These are phyloP conservation scores for Tieghemostelium lacteum DNA, from an alignment of 78 protist genomes.

Conservation along the genomic window DNA sequence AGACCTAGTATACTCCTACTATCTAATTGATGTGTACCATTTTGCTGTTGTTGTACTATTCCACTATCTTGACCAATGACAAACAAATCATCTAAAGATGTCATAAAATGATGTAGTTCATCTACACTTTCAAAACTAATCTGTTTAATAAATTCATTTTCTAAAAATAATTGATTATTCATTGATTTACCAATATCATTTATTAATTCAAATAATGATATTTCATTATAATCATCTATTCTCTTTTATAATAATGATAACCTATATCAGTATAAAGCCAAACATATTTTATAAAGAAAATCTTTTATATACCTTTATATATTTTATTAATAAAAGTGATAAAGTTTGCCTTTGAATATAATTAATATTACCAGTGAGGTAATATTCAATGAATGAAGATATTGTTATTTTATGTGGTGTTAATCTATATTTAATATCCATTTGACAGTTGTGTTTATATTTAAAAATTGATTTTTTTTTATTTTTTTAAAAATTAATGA, in stretches of 20 bases:
- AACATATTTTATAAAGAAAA: not conserved
- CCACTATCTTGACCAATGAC: not conserved
- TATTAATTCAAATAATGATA: conserved; percentile 20
- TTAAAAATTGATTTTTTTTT: no score
- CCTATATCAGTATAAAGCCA: no score
- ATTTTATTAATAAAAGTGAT: conserved; percentile 37
- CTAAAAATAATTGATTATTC: conserved; percentile 10
- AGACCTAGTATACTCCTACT: conserved; percentile 41
- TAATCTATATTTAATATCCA: conserved; percentile 31
- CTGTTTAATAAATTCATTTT: conserved; percentile 35
- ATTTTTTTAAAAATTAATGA: no score
- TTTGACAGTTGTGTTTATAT: no score
- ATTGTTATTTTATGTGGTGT: conserved; percentile 63
- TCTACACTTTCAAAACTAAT: conserved; percentile 54
- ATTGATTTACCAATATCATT: conserved; percentile 5
- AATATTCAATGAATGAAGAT: conserved; percentile 52
- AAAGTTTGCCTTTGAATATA: conserved; percentile 31
- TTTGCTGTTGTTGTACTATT: not conserved
- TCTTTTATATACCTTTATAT: conserved; percentile 20
- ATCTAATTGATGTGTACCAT: not conserved
- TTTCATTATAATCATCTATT: not conserved
- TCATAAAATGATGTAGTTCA: conserved; percentile 43
- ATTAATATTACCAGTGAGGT: conserved; percentile 11
- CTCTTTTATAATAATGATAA: conserved; percentile 3
- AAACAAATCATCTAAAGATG: conserved; percentile 4